These are phyloP conservation scores for Geranium brycei DNA, from an alignment of 345 rosid genomes.

Conservation along the genomic window DNA sequence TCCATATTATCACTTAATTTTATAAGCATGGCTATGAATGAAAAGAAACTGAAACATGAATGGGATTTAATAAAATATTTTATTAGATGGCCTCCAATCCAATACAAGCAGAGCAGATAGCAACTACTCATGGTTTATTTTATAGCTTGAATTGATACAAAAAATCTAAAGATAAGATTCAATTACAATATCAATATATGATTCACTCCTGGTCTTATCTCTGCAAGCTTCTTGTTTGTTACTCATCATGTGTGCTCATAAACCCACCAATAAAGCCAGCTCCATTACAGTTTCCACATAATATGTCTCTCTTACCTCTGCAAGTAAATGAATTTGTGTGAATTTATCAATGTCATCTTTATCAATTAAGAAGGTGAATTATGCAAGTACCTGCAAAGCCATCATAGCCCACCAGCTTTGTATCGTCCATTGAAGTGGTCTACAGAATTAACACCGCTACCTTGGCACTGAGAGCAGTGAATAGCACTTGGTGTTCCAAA, in stretches of 20 bases:
- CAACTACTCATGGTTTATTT: not conserved
- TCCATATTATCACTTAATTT: too few relatives aligned
- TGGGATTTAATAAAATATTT: too few relatives aligned
- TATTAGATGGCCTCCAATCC: too few relatives aligned
- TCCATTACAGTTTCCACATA: constrained; percentile 85
- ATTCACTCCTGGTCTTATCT: too few relatives aligned
- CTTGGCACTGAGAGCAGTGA: constrained; percentile 59
- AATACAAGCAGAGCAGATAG: not conserved
- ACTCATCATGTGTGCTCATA: constrained; percentile 62
- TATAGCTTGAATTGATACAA: too few relatives aligned
- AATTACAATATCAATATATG: too few relatives aligned
- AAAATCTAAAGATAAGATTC: too few relatives aligned
- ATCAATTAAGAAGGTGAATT: not conserved
- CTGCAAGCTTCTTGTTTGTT: not conserved
- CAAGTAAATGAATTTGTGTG: constrained; percentile 2
- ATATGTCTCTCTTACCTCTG: constrained; percentile 75
- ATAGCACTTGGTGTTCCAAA: not conserved
- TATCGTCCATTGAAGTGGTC: constrained; percentile 95
- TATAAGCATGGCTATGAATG: too few relatives aligned
- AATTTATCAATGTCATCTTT: too few relatives aligned
- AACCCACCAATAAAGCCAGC: constrained; percentile 94
- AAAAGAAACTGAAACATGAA: too few relatives aligned
- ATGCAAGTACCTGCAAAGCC: constrained; percentile 24
- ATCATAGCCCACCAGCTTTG: constrained; percentile 80
- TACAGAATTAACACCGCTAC: constrained; percentile 66